phyloP scores from a whole-genome alignment of 2,329 filamentous ascomycete species.

The Periconia macrospinosa region DNA sequence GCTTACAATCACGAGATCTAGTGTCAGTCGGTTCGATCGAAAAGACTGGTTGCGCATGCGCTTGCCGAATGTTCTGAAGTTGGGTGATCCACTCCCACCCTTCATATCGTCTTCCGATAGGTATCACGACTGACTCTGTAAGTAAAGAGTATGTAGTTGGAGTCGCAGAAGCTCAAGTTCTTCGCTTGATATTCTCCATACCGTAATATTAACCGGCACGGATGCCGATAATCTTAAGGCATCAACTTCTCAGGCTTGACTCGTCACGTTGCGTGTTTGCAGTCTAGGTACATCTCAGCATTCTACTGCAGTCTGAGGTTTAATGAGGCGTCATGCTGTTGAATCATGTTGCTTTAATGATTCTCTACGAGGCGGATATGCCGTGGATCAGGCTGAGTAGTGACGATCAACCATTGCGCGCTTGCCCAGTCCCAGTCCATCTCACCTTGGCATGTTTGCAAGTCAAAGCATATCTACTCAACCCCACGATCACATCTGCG shows the following conservation, averaged over 20 bases:
- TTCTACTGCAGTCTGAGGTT: slow-evolving; percentile 19
- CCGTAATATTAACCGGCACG: neutral
- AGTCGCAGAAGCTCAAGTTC: neutral
- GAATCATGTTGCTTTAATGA: neutral
- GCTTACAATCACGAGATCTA: neutral
- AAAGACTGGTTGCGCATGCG: too few relatives aligned
- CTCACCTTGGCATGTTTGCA: neutral
- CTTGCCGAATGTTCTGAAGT: neutral
- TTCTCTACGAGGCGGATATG: neutral
- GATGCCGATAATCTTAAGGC: neutral
- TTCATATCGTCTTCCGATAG: too few relatives aligned
- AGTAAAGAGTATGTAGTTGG: too few relatives aligned
- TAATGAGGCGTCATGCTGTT: slow-evolving; percentile 18
- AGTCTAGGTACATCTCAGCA: slow-evolving; percentile 9
- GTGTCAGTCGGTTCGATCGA: neutral
- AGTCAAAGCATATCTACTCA: neutral
- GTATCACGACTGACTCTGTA: too few relatives aligned
- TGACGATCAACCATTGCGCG: neutral
- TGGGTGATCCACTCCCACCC: too few relatives aligned
- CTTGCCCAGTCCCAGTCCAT: neutral
- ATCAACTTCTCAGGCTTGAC: neutral
- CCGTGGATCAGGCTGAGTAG: neutral
- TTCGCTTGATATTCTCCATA: neutral
- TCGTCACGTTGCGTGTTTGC: neutral
- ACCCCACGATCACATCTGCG: neutral